These are phyloP conservation scores for Excoecaria agallocha DNA, from an alignment of 345 rosid species.

Conservation along the genomic window DNA sequence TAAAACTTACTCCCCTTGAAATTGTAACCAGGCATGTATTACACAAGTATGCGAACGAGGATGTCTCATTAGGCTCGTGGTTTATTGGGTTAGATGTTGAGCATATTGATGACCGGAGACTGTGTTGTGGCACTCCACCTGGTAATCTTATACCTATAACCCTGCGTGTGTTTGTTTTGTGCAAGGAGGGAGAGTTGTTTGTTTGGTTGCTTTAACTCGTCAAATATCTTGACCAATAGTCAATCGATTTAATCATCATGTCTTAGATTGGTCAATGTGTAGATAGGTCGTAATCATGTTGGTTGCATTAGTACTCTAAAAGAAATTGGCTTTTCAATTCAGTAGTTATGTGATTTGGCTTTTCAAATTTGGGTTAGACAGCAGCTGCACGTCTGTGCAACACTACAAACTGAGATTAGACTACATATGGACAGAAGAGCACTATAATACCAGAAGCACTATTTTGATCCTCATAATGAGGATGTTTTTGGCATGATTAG, in stretches of 20 bases:
- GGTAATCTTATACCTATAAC: constrained; percentile 45
- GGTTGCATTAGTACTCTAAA: background rate
- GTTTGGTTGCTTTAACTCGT: background rate
- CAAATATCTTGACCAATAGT: background rate
- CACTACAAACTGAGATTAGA: background rate
- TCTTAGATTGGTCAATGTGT: background rate
- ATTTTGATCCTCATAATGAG: background rate
- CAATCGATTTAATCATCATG: background rate
- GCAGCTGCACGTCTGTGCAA: background rate
- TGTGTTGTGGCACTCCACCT: constrained; percentile 93
- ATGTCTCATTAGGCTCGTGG: constrained; percentile 96
- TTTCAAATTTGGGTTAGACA: background rate
- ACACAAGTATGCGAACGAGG: constrained; percentile 87
- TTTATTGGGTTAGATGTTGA: constrained; percentile 93
- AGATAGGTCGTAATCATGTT: background rate
- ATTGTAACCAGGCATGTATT: constrained; percentile 61
- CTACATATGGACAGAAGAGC: background rate
- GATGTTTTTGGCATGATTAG: background rate
- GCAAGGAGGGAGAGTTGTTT: background rate
- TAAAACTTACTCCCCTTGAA: constrained; percentile 5
- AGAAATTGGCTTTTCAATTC: background rate
- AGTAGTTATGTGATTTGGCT: background rate
- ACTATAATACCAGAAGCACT: background rate
- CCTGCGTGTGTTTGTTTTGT: background rate
- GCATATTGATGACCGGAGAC: constrained; percentile 93